Base-by-base conservation (phyloP, 768 basidiomycete species). In the Daedaleopsis nitida region DNA sequence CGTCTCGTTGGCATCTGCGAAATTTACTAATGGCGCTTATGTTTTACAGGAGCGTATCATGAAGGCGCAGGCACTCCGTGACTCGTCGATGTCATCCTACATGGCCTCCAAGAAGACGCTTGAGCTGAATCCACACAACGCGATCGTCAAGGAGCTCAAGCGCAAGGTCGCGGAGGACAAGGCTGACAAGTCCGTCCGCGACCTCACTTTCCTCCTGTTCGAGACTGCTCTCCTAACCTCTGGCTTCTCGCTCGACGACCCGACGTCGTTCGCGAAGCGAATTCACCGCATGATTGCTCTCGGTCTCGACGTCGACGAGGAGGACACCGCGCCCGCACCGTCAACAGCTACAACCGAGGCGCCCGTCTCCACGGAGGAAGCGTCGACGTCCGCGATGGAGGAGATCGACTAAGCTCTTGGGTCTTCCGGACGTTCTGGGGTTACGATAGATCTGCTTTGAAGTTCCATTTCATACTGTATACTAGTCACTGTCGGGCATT, bases 81-180 rank as follows among this genome's bases (percentile, higher is more conserved):
- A 96, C 75, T 92, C 93, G 17, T 94, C 91, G 62, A 96, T 96
- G 96, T 97, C 95, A 24, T 96, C 94, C 24, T 98, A 98, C 85
- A 98, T 98, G 96, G 92, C 94, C 32, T 92, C 89, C 62, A 96
- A 96, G 85, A 97, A 97, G 89, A 97, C 96, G 10, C 86, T 98
- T 63, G 96, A 98, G 80, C 86, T 98, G 66, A 97, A 98, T 86
- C 90, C 94, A 37, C 77, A 74, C 66, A 94, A 98, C 81, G 78
- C 92, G 45, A 96, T 98, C 80, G 81, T 99, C 79, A 94, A 92
- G 83, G 96, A 98, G 80, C 84, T 99, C 71, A 95, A 89, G 84
- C 86, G 86, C 70, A 96, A 97, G 82, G 93, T 98, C 64, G 81
- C 92, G 51, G 95, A 96, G 77, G 96, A 99, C 82, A 95, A 96